Evolutionary conservation across 257 asterid species (phyloP), one percentile per base, ranked within the genome.

Genomic region (Solanum neorickii): DNA sequence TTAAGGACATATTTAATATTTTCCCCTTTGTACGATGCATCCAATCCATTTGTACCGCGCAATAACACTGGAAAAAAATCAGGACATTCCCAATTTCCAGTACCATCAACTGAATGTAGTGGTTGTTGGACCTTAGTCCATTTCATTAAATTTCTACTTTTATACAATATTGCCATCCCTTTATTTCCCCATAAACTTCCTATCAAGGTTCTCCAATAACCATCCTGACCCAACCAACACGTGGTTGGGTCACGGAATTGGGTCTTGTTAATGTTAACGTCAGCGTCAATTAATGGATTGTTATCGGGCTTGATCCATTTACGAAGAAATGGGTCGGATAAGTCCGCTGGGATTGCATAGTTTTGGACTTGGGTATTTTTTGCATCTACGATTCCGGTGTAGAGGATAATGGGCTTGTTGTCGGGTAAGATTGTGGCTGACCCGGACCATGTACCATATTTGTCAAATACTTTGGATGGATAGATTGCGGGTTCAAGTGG

Each of bases 191-290:
- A 69, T 74, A 86, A 70, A 72, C 92, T 66, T 0, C 94, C 95
- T 0, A 93, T 56, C 47, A 87, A 8, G 15, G 86, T 90, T 75
- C 91, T 83, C 95, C 95, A 93, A 39, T 31, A 87, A 2, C 93
- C 93, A 65, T 93, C 95, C 7, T 1, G 62, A 6, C 92, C 94
- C 46, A 88, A 6, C 95, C 95, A 92, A 23, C 89, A 93, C 3
- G 95, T 93, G 4, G 95, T 89, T 20, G 95, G 95, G 90, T 93
- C 95, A 25, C 94, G 95, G 56, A 92, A 93, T 5, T 92, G 87
- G 5, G 92, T 86, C 56, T 59, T 46, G 90, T 91, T 91, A 14
- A 89, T 72, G 2, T 80, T 75, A 27, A 1, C 2, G 10, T 90
- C 92, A 0, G 92, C 90, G 0, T 60, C 66, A 18, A 91, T 83